Conservation (phyloP, 116 monocot genomes). For the Papilionanthe hybrid region DNA sequence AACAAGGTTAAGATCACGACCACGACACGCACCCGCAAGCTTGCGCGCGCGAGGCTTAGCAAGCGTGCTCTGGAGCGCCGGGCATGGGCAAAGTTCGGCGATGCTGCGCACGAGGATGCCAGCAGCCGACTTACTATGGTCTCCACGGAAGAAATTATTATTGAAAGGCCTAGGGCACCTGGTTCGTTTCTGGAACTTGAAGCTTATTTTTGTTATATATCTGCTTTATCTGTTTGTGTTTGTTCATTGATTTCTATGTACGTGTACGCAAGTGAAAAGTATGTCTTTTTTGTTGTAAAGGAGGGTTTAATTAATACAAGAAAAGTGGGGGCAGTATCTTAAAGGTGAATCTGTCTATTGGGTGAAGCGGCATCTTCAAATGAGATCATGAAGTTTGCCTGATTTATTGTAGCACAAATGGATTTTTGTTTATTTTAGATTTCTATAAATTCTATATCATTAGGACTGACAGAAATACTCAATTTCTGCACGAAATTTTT, state of each 20-base stretch:
- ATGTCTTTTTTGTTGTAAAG: neutral
- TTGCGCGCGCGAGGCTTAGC: constrained; percentile 74
- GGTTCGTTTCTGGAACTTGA: constrained; percentile 25
- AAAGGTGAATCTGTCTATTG: no score
- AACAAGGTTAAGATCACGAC: constrained; percentile 84
- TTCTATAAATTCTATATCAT: neutral
- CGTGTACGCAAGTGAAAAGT: neutral
- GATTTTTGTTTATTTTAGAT: neutral
- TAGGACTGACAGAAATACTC: neutral
- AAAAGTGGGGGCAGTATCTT: neutral
- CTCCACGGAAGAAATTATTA: constrained; percentile 85
- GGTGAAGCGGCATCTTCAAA: neutral
- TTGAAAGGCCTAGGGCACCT: constrained; percentile 71
- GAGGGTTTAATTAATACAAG: neutral
- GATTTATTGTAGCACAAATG: neutral
- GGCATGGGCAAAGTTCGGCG: constrained; percentile 85
- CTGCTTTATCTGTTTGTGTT: neutral
- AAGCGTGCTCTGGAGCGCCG: constrained; percentile 80
- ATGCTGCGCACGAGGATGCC: constrained; percentile 61
- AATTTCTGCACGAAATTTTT: neutral
- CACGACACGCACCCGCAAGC: constrained; percentile 61
- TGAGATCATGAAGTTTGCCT: neutral
- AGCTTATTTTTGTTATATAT: neutral
- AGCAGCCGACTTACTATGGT: constrained; percentile 84
- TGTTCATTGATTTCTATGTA: neutral